A percentile compares a stretch with the other conserved stretches of the same genome.
These are phyloP conservation scores for Suillus fuscotomentosus DNA, from an alignment of 768 basidiomycete genomes.

Conservation along the genomic window DNA sequence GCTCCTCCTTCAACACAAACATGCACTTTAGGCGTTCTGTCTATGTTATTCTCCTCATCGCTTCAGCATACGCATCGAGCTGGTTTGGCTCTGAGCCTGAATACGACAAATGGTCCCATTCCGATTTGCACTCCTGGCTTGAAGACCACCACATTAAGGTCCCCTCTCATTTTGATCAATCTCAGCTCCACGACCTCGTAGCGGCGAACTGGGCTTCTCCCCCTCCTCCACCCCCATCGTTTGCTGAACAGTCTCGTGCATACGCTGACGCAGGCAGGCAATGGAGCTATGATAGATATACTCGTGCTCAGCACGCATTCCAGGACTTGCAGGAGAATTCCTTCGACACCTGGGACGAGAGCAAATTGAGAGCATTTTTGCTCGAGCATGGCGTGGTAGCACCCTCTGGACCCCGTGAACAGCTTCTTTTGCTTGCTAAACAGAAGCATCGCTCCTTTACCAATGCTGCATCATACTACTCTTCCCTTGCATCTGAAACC, in stretches of 20 bases:
- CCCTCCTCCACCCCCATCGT: constrained; percentile 30
- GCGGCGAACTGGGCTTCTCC: constrained; percentile 54
- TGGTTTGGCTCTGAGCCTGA: constrained; percentile 49
- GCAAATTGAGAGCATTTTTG: constrained; percentile 75
- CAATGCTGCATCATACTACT: constrained; percentile 56
- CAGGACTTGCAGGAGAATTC: constrained; percentile 53
- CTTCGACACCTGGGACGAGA: constrained; percentile 86
- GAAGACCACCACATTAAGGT: constrained; percentile 59
- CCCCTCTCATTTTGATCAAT: constrained; percentile 42
- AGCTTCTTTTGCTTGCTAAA: constrained; percentile 77
- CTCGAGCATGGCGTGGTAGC: constrained; percentile 85
- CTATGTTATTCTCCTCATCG: constrained; percentile 31
- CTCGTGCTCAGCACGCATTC: constrained; percentile 62
- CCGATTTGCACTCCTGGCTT: constrained; percentile 69
- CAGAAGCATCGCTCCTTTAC: constrained; percentile 61
- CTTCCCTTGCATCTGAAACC: constrained; percentile 45
- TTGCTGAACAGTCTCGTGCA: constrained; percentile 17
- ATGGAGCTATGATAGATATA: constrained; percentile 67
- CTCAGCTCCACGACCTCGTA: constrained; percentile 48
- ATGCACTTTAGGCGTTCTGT: constrained; percentile 20
- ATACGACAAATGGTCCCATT: constrained; percentile 56
- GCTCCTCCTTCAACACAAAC: not conserved
- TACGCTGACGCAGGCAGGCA: constrained; percentile 25
- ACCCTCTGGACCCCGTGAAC: constrained; percentile 75
- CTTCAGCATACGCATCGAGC: constrained; percentile 41